These are phyloP conservation scores for Discostella pseudostelligera DNA, from an alignment of 108 stramenopile genomes.

Conservation along the genomic window DNA sequence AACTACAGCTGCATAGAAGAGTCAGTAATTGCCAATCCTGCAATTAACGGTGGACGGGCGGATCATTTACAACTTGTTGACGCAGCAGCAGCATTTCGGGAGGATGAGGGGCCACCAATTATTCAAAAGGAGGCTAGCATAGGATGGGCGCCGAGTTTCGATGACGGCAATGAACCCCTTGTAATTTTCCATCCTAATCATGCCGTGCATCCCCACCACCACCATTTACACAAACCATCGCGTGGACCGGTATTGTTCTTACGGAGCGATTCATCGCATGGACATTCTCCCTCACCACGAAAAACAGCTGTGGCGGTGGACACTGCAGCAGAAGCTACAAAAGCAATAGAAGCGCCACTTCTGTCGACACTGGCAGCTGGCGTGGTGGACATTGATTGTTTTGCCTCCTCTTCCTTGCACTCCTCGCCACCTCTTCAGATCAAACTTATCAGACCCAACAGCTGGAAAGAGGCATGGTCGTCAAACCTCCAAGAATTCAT, in stretches of 20 bases:
- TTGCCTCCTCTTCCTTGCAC: neutral
- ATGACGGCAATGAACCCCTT: slow-evolving; percentile 36
- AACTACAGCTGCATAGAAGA: slow-evolving; percentile 44
- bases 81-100: neutral
- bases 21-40: neutral
- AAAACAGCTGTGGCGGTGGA: neutral
- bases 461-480: slow-evolving; percentile 62
- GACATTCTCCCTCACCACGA: neutral
- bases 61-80: too few relatives aligned
- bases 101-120: neutral
- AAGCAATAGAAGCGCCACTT: neutral
- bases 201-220: slow-evolving; percentile 48
- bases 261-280: neutral
- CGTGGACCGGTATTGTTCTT: slow-evolving; percentile 16
- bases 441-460: slow-evolving; percentile 26
- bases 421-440: neutral
- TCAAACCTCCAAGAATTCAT: slow-evolving; percentile 58
- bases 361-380: neutral
- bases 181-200: slow-evolving; percentile 48
- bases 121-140: neutral
- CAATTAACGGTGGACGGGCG: too few relatives aligned
- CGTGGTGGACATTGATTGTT: neutral
- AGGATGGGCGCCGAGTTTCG: slow-evolving; percentile 29
- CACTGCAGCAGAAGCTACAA: neutral
- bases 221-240: neutral